Percentiles rank a stretch among this genome's conserved stretches.
Conservation (phyloP, 2,329 filamentous ascomycete species). For the Phyllosticta citribraziliensis region DNA sequence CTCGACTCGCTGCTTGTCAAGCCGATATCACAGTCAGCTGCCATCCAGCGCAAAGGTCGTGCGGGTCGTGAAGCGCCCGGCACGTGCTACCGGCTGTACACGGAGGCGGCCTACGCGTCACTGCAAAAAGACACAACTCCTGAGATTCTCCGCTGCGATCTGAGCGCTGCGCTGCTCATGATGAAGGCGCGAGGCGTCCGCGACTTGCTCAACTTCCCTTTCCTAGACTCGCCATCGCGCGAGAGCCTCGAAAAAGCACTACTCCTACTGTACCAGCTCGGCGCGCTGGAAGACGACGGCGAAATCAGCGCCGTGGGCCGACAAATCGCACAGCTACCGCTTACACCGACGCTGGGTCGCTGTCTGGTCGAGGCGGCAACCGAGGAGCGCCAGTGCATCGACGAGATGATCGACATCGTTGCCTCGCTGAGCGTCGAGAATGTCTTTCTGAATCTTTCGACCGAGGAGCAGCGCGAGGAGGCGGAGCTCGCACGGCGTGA, state of each 20-base stretch:
- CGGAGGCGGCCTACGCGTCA: slow-evolving; percentile 60
- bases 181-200: slow-evolving; percentile 88
- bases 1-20: slow-evolving; percentile 87
- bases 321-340: slow-evolving; percentile 72
- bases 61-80: slow-evolving; percentile 87
- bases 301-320: slow-evolving; percentile 63
- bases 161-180: slow-evolving; percentile 74
- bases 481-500: slow-evolving; percentile 46
- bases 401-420: slow-evolving; percentile 78
- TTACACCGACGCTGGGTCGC: slow-evolving; percentile 70
- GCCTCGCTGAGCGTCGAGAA: slow-evolving; percentile 56
- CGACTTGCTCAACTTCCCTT: slow-evolving; percentile 71
- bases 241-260: slow-evolving; percentile 76
- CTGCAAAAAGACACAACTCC: slow-evolving; percentile 68
- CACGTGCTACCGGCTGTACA: slow-evolving; percentile 84
- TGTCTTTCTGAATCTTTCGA: slow-evolving; percentile 50
- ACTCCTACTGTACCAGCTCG: slow-evolving; percentile 67
- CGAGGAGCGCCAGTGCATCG: slow-evolving; percentile 60
- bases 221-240: slow-evolving; percentile 70
- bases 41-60: slow-evolving; percentile 82
- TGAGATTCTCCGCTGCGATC: slow-evolving; percentile 84
- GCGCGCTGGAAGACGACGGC: slow-evolving; percentile 63
- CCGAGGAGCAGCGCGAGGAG: slow-evolving; percentile 51
- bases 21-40: slow-evolving; percentile 85
- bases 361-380: slow-evolving; percentile 72